Evolutionary conservation across 1,139 yeast genomes (phyloP), one percentile per base, ranked within the genome.

Genomic region (Zygoascus sp.): DNA sequence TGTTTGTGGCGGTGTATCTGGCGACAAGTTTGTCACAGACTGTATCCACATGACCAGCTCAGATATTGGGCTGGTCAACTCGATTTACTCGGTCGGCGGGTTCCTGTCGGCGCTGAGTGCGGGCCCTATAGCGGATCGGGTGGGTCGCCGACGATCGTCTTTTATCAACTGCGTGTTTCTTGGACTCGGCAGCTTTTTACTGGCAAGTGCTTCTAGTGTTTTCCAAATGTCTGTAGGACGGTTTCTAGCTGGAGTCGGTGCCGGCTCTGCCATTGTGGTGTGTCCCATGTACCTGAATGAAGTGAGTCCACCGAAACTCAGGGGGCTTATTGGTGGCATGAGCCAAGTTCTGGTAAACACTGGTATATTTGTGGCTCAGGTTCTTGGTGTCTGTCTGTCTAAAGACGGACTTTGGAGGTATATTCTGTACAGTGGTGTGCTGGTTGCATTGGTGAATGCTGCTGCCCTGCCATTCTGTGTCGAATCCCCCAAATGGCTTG

Each of bases 401-500:
- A 78, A 80, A 50, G 74, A 76, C 44, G 68, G 72, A 40, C 70
- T 76, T 36, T 92, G 97, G 97, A 73, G 97, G 54, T 68, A 64
- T 49, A 72, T 92, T 21, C 67, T 92, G 44, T 66, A 77, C 17
- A 66, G 74, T 44, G 96, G 89, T 0, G 72, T 77, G 1, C 53
- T 73, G 0, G 56, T 87, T 23, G 86, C 87, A 0, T 46, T 71
- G 0, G 9, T 68, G 4, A 79, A 82, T 57, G 67, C 80, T 2
- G 47, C 75, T 0, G 60, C 75, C 11, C 66, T 76, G 27, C 55
- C 73, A 1, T 67, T 70, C 40, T 72, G 80, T n/a, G 78, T 76
- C 20, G 97, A 90, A 63, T 81, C 94, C 1, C 97, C 97, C 2
- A 77, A 82, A 62, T 90, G 97, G 97, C 69, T 87, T 28, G 58